Base-by-base conservation (phyloP, 805 yeast genomes). In the Cyberlindnera mrakii region DNA sequence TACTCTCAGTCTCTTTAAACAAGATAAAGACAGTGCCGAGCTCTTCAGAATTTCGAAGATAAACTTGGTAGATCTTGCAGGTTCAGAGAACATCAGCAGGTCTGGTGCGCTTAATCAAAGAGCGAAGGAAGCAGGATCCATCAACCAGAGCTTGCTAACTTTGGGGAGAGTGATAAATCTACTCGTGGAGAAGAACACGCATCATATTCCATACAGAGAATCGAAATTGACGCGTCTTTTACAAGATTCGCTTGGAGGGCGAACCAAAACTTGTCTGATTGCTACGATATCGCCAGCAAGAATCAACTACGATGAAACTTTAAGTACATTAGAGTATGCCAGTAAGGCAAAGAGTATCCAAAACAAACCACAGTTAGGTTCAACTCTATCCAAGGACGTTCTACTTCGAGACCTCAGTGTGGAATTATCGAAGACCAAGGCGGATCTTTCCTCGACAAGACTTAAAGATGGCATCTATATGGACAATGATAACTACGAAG, bases 51-150 rank as follows among this genome's bases (percentile, higher is more conserved):
- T 74, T 19, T 80, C 89, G 6, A 88, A 87, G 55, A 78, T 88
- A 70, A 88, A 90, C 59, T 67, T 90, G 18, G 98, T 91, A 6
- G 98, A 91, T 66, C 70, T 91, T 50, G 99, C 98, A 0, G 98
- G 99, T 0, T 85, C 96, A 5, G 99, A 91, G 60, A 90, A 90
- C 59, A 82, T 91, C 42, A 77, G 75, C 52, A 70, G 88, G 54
- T 85, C 96, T 0, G 99, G 99, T 3, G 96, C 97, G 0, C 71
- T 78, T 19, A 80, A 85, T 51, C 83, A 79, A 58, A 72, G 96
- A 35, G 96, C 96, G 0, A 80, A 88, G 51, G 99, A 91, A 58
- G 96, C 97, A 0, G 97, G 96, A 0, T 78, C 87, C 16, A 90
- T 90, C 40, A 91, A 91, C 62, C 96, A 88, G 62, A 83, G 95